Percentiles rank a stretch among this genome's conserved stretches.
Conservation (phyloP, 495 filamentous ascomycete genomes). For the Rostrohypoxylon terebratum region DNA sequence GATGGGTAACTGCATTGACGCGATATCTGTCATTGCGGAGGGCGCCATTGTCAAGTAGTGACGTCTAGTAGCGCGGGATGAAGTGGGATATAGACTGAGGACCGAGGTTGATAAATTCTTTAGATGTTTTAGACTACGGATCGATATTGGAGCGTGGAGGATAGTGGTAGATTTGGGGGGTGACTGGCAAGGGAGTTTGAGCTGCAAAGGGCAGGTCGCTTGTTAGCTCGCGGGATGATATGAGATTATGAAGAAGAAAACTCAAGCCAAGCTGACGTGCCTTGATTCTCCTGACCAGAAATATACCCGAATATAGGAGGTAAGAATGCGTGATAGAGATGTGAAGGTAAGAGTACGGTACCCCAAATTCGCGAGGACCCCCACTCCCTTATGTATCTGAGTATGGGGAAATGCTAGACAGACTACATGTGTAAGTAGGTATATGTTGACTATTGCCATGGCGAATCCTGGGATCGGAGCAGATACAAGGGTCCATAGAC, state of each 20-base stretch:
- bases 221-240: conserved; percentile 28
- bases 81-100: conserved; percentile 30
- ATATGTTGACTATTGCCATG: conserved; percentile 25
- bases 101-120: conserved; percentile 9
- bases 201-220: conserved; percentile 10
- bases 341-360: conserved; percentile 22
- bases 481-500: conserved; percentile 17
- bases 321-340: conserved; percentile 26
- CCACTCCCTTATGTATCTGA: conserved; percentile 42
- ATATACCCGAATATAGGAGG: conserved; percentile 20
- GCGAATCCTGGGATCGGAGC: conserved; percentile 31
- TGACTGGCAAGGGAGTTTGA: conserved; percentile 28
- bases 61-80: conserved; percentile 45
- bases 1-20: conserved; percentile 59
- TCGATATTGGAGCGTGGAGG: conserved; percentile 28
- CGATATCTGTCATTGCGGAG: conserved; percentile 56
- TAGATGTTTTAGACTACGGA: conserved; percentile 21
- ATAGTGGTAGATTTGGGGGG: conserved; percentile 30
- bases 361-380: conserved; percentile 25
- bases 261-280: conserved; percentile 22
- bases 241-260: conserved; percentile 21
- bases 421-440: conserved; percentile 27
- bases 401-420: conserved; percentile 25
- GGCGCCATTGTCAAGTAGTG: conserved; percentile 57
- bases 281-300: conserved; percentile 33